Conservation (phyloP, 495 filamentous ascomycete species). For the Astrothelium subdiscretum region DNA sequence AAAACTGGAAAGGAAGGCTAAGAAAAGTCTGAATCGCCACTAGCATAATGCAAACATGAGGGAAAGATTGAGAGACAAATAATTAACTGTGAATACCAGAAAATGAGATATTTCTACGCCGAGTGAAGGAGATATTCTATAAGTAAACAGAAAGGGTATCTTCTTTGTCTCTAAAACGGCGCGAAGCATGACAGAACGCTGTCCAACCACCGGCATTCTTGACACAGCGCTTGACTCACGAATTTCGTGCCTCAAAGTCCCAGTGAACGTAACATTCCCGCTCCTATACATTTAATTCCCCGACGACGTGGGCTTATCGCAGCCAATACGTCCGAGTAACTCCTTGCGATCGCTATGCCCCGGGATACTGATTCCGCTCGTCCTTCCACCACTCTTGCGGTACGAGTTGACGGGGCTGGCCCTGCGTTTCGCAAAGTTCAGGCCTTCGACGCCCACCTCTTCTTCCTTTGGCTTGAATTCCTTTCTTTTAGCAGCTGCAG, state of each 20-base stretch:
- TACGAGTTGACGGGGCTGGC: slow-evolving; percentile 10
- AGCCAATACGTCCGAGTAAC: slow-evolving; percentile 26
- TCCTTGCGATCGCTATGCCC: slow-evolving; percentile 28
- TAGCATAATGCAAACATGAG: too few species aligned
- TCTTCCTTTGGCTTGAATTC: slow-evolving; percentile 32
- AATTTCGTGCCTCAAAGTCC: not conserved
- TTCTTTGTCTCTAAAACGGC: not conserved
- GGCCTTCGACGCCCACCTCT: slow-evolving; percentile 51
- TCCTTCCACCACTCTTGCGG: slow-evolving; percentile 4
- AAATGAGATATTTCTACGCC: not conserved
- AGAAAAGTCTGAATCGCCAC: too few species aligned
- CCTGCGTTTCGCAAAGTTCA: slow-evolving; percentile 12
- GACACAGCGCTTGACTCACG: not conserved
- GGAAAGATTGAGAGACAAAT: too few species aligned
- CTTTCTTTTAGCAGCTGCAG: not conserved
- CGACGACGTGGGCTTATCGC: slow-evolving; percentile 22
- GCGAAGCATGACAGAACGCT: not conserved
- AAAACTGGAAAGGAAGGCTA: too few species aligned
- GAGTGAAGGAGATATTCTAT: not conserved
- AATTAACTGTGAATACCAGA: not conserved
- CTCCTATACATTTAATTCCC: not conserved
- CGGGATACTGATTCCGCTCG: slow-evolving; percentile 24
- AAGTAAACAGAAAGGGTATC: not conserved
- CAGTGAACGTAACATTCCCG: not conserved
- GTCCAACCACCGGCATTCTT: not conserved